A percentile compares a stretch with the other conserved stretches of the same genome.
Evolutionary conservation across 345 rosid genomes (phyloP).

Genomic region (Alliaria petiolata): DNA sequence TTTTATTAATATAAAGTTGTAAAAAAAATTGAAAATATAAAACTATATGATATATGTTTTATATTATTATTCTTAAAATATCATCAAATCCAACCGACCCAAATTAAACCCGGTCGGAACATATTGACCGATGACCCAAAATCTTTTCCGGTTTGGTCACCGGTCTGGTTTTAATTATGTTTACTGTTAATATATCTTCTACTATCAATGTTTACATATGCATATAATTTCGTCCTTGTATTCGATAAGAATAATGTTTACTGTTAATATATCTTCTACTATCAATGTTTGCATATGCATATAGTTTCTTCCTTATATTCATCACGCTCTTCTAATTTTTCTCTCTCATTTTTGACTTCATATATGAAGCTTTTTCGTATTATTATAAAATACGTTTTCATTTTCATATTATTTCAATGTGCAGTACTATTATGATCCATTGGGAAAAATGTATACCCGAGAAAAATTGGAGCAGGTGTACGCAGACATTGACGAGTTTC

Average conservation of each 20-base stretch:
- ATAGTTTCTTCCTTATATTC: background rate
- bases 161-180: too few species aligned
- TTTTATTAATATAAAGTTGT: too few species aligned
- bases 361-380: background rate
- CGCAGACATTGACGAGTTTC: background rate
- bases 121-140: too few species aligned
- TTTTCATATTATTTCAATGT: background rate
- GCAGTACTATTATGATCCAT: constrained; percentile 25
- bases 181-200: background rate
- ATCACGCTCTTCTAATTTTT: background rate
- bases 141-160: too few species aligned
- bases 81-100: too few species aligned
- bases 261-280: background rate
- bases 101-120: too few species aligned
- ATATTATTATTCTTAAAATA: too few species aligned
- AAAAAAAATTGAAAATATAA: too few species aligned
- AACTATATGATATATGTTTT: too few species aligned
- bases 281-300: background rate
- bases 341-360: background rate
- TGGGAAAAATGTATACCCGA: background rate
- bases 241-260: background rate
- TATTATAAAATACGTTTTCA: background rate
- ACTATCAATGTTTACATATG: background rate
- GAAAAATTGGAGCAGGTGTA: background rate
- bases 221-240: background rate